These are phyloP conservation scores for Tetracentron sinense DNA, from an alignment of 164 flowering plant genomes.

Conservation along the genomic window DNA sequence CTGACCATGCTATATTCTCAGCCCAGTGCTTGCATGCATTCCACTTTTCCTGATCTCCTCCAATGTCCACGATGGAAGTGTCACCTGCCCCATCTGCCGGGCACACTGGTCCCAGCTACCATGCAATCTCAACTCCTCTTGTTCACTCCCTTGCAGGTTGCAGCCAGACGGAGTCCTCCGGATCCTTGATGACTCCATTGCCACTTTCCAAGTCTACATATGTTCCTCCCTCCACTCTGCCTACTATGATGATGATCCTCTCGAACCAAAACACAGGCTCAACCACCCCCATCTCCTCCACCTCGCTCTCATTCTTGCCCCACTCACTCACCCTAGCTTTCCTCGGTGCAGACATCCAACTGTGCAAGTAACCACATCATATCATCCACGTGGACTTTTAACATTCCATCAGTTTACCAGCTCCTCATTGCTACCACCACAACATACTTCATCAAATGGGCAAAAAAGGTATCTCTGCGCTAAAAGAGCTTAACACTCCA, in stretches of 20 bases:
- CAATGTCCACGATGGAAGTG: slow-evolving; percentile 79
- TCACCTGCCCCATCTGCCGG: slow-evolving; percentile 89
- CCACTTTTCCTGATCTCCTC: slow-evolving; percentile 85
- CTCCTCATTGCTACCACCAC: too few species aligned
- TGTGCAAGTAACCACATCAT: too few species aligned
- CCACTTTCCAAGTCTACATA: slow-evolving; percentile 71
- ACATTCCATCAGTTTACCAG: too few species aligned
- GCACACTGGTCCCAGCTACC: slow-evolving; percentile 93
- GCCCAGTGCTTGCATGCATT: slow-evolving; percentile 91
- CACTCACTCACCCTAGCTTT: too few species aligned
- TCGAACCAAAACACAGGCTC: too few species aligned
- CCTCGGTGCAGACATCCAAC: too few species aligned
- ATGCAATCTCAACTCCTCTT: slow-evolving; percentile 39
- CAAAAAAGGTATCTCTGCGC: too few species aligned
- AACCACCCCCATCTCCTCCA: slow-evolving; percentile 15
- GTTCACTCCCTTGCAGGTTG: slow-evolving; percentile 61
- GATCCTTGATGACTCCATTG: slow-evolving; percentile 88
- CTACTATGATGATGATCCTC: slow-evolving; percentile 72
- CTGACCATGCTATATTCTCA: slow-evolving; percentile 73
- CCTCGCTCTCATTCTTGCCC: too few species aligned
- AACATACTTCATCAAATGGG: too few species aligned
- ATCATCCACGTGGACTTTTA: too few species aligned
- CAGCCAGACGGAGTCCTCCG: too few species aligned
- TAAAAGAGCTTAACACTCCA: too few species aligned
- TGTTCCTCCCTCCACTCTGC: slow-evolving; percentile 74